These are phyloP conservation scores for Oryza brachyantha DNA, from an alignment of 176 grass and related monocot species.

Conservation along the genomic window DNA sequence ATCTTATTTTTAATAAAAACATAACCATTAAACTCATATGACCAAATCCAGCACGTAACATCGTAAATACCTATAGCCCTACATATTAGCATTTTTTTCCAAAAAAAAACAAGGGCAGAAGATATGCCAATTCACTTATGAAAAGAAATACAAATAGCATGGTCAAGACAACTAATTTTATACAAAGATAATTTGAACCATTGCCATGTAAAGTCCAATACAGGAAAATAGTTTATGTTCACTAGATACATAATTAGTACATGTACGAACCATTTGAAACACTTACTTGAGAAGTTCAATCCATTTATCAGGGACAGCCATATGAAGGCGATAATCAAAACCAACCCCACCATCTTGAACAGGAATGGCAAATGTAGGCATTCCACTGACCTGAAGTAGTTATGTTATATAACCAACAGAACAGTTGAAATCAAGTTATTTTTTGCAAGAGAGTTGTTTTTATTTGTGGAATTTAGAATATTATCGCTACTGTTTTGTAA, in stretches of 20 bases:
- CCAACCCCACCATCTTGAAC: conserved; percentile 78
- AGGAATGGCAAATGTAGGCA: conserved; percentile 81
- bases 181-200: background rate
- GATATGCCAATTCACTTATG: background rate
- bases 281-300: conserved; percentile 88
- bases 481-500: background rate
- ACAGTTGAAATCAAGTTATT: background rate
- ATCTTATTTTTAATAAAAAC: too few relatives aligned
- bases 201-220: background rate
- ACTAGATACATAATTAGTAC: background rate
- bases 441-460: background rate
- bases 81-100: too few relatives aligned
- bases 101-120: background rate
- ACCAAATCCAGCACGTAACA: too few relatives aligned
- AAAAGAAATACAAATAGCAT: background rate
- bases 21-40: too few relatives aligned
- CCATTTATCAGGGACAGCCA: conserved; percentile 94
- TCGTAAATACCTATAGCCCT: too few relatives aligned
- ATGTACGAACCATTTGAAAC: conserved; percentile 6
- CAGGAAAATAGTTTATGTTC: background rate
- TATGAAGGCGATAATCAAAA: conserved; percentile 88
- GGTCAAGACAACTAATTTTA: background rate
- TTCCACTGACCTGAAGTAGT: conserved; percentile 82
- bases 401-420: conserved; percentile 11
- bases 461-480: background rate